These are phyloP conservation scores for Malus sylvestris DNA, from an alignment of 306 rosid species.

Conservation along the genomic window DNA sequence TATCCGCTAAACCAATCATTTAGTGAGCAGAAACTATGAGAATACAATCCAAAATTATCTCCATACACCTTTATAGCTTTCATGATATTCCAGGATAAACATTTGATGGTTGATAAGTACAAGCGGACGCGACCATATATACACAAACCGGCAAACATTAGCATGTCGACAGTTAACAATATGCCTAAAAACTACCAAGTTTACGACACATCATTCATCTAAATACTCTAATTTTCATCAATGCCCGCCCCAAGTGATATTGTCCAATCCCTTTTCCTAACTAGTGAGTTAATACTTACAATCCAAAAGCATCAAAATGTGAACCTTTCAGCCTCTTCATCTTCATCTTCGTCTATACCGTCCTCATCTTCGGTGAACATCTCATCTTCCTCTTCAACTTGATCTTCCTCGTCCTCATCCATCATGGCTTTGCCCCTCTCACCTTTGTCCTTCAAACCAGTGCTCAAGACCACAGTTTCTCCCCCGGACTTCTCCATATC, in stretches of 20 bases:
- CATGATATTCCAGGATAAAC: too few relatives aligned
- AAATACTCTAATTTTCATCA: background rate
- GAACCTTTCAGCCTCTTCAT: constrained; percentile 48
- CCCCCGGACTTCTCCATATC: constrained; percentile 67
- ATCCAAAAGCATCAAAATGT: constrained; percentile 19
- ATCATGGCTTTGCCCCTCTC: constrained; percentile 28
- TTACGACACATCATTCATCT: background rate
- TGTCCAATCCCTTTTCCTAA: background rate
- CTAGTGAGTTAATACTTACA: constrained; percentile 20
- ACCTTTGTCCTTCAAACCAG: constrained; percentile 56
- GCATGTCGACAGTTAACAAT: too few relatives aligned
- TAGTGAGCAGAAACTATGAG: too few relatives aligned
- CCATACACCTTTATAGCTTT: too few relatives aligned
- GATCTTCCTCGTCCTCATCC: constrained; percentile 39
- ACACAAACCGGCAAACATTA: too few relatives aligned
- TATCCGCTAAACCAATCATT: too few relatives aligned
- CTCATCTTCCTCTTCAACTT: constrained; percentile 34
- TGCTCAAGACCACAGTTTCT: constrained; percentile 65
- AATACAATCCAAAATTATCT: too few relatives aligned
- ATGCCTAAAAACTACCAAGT: too few relatives aligned
- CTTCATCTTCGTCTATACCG: constrained; percentile 20
- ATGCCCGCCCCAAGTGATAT: background rate
- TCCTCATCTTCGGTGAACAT: constrained; percentile 47
- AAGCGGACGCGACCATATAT: too few relatives aligned
- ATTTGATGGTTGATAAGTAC: too few relatives aligned